phyloP scores from a whole-genome alignment of 768 basidiomycete species.

The Boletus barrowsii region DNA sequence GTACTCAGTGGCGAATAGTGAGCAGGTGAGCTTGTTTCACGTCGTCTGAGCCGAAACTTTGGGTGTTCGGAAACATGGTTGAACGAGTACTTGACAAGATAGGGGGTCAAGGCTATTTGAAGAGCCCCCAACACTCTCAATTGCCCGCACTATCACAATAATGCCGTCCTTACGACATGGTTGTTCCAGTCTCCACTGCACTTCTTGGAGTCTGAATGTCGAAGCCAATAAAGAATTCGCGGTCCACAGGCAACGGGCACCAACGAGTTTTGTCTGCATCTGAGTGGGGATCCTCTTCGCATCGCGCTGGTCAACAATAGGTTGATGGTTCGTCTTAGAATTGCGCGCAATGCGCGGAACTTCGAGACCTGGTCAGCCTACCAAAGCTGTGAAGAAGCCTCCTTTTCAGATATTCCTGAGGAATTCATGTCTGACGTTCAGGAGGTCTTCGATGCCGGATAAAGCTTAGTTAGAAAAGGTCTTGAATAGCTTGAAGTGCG shows the following conservation, averaged over 20 bases:
- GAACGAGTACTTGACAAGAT: no score
- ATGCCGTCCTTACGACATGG: constrained; percentile 14
- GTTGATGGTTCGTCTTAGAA: constrained; percentile 31
- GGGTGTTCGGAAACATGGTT: no score
- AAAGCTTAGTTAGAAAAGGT: no score
- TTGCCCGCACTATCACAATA: no score
- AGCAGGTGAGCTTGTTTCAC: no score
- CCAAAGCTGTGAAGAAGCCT: constrained; percentile 49
- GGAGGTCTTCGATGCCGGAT: no score
- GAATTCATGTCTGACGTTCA: constrained; percentile 37
- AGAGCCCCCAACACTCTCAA: no score
- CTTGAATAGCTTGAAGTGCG: no score
- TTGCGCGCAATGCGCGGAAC: constrained; percentile 44
- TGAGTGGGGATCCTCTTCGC: constrained; percentile 33
- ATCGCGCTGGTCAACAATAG: neutral
- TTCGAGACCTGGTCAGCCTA: constrained; percentile 53
- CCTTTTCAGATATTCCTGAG: constrained; percentile 42
- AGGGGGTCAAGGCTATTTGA: no score
- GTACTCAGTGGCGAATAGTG: no score
- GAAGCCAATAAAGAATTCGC: constrained; percentile 16
- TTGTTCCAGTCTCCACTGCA: neutral
- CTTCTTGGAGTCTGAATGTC: constrained; percentile 19
- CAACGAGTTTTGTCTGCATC: constrained; percentile 45
- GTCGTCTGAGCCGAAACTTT: no score
- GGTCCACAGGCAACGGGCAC: constrained; percentile 14